Base-by-base conservation (phyloP, 108 stramenopile genomes). In the Schizochytrium sp. region DNA sequence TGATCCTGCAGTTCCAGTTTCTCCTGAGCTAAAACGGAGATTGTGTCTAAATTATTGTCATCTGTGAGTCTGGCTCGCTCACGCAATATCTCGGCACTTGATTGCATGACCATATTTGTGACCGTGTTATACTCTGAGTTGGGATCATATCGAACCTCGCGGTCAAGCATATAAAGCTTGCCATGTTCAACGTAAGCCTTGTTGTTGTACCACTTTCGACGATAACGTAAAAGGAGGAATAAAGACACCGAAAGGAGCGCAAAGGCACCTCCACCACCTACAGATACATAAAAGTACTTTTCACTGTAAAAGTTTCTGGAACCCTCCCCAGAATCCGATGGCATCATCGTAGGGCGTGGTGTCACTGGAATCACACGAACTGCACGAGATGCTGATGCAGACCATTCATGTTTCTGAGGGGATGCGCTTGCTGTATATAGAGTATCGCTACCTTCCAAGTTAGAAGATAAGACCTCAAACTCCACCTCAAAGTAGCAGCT, bases 111-210 rank as follows among this genome's bases (percentile, higher is more conserved):
- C 76, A 55, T 83, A 1, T 55, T 49, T 28, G 50, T 55, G 10
- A 83, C 76, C 13, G 55, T 53, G 28, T 42, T 83, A 53, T 55
- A 83, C 13, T 83, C 76, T 10, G 47, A 49, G 28, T 49, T 2
- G 50, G 47, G 47, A 28, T 83, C 76, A 2, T 83, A 83, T 2
- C 10, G 10, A 10, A 83, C 47, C 15, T 83, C 76, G 0, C 53
- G 47, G 28, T 83, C 76, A 17, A 83, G 47, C 38, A 55, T 83
- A 53, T 83, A 83, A 47, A 83, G 76, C 47, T 55, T 49, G 76
- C 76, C 76, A 8, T 49, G 5, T 53, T 83, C 76, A 42, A 83
- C 40, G 47, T 55, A 83, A 2, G 49, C 50, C 53, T 83, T 83
- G 3, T 83, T 53, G 47, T 40, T 17, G 50, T 83, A 53, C 76